Conservation (phyloP, 495 filamentous ascomycete species). For the Pyrenula massariospora region DNA sequence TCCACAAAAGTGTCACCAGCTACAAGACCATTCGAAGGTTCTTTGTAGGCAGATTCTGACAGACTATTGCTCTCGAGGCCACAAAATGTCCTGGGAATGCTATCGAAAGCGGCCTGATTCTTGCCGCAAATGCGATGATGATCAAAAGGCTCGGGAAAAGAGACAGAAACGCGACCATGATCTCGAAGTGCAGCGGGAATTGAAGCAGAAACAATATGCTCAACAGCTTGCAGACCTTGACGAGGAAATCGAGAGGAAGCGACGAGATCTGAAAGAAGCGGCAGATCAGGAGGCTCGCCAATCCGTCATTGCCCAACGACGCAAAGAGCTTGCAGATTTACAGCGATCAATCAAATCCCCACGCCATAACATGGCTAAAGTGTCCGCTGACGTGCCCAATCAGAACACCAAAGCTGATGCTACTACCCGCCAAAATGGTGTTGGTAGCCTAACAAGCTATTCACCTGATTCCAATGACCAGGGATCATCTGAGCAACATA, state of each 20-base stretch:
- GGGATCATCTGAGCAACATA: too few species aligned
- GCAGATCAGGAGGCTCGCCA: slow-evolving; percentile 30
- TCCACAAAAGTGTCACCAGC: slow-evolving; percentile 48
- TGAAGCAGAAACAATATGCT: slow-evolving; percentile 35
- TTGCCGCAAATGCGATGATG: slow-evolving; percentile 38
- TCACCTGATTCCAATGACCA: too few species aligned
- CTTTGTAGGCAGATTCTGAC: slow-evolving; percentile 35
- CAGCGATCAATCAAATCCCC: too few species aligned
- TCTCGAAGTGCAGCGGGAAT: slow-evolving; percentile 38
- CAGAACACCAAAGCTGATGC: too few species aligned
- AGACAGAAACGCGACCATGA: slow-evolving; percentile 37
- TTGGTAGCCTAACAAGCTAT: too few species aligned
- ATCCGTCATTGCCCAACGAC: slow-evolving; percentile 31
- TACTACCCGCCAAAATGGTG: too few species aligned
- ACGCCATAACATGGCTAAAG: too few species aligned
- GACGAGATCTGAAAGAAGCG: slow-evolving; percentile 32
- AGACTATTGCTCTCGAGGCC: slow-evolving; percentile 38
- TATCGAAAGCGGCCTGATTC: slow-evolving; percentile 10
- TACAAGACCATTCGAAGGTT: slow-evolving; percentile 56
- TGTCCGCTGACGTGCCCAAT: too few species aligned
- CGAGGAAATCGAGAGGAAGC: slow-evolving; percentile 42
- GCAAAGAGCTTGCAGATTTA: slow-evolving; percentile 23
- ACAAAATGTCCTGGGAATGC: slow-evolving; percentile 32
- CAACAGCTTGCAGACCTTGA: slow-evolving; percentile 40
- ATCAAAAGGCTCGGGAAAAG: slow-evolving; percentile 23